Evolutionary conservation across 73 alveolate genomes (phyloP), one percentile per base, ranked within the genome.

Genomic region (Paramecium sonneborni): DNA sequence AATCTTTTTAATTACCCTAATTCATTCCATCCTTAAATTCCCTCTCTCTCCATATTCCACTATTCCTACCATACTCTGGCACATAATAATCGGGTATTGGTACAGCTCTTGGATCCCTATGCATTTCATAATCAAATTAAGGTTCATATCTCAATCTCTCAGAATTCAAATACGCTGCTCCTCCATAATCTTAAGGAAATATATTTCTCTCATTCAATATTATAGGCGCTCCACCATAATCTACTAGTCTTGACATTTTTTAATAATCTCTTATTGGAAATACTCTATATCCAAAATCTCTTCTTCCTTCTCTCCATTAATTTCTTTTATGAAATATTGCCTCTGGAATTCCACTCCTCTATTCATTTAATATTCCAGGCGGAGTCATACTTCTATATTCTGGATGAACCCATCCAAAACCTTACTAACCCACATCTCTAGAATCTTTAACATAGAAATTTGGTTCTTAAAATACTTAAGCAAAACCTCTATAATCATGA

Each of bases 371-470:
- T 30, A 32, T 10, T 62, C 84, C 84, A 30, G 84, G 84, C 12
- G 84, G 48, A 62, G 84, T 46, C 84, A 62, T 62, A 14, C 86
- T 72, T 72, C 86, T 38, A 41, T 72, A 72, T 72, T 18, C 86
- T 34, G 58, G 23, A 14, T 18, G 86, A 28, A 62, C 62, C 18
- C 12, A 20, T 5, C 57, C 28, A 32, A 23, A 12, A 11, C 12
- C 38, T n/a, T 72, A 37, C 0, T 58, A 41, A 28, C 20, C 14
- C 5, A 32, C 11, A 35, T 38, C 3, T 34, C 57, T 41, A 24
- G 6, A 38, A 7, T 72, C 55, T 34, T 23, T 18, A 15, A 28
- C 62, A 9, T 11, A 20, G 12, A 0, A 14, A 28, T 14, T 14
- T 5, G 68, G 26, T 52, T 18, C 68, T 18, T 41, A 28, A 72